Conservation (phyloP, 345 rosid species). For the Erodium maritimum region DNA sequence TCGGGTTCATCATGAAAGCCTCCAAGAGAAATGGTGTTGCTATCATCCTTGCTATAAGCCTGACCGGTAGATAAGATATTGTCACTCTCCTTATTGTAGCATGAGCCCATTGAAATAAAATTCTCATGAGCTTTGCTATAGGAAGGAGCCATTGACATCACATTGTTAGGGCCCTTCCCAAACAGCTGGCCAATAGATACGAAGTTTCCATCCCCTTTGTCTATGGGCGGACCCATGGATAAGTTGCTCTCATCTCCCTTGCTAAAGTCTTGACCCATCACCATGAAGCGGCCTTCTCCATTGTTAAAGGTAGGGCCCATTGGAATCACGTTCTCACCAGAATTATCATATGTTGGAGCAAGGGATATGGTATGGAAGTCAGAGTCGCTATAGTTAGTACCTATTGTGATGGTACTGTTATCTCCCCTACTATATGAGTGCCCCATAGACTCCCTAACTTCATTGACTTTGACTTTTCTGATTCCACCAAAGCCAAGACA, state of each 20-base stretch:
- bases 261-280: slow-evolving; percentile 13
- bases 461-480: slow-evolving; percentile 27
- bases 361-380: slow-evolving; percentile 9
- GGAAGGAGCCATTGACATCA: slow-evolving; percentile 10
- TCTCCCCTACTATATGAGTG: slow-evolving; percentile 19
- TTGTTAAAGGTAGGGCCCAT: slow-evolving; percentile 8
- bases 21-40: slow-evolving; percentile 20
- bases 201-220: slow-evolving; percentile 15
- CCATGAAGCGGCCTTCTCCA: slow-evolving; percentile 12
- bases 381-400: not conserved
- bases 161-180: slow-evolving; percentile 17
- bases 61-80: slow-evolving; percentile 11
- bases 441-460: slow-evolving; percentile 22
- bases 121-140: not conserved
- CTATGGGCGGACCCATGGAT: slow-evolving; percentile 15
- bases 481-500: slow-evolving; percentile 22
- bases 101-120: slow-evolving; percentile 14
- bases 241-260: slow-evolving; percentile 16
- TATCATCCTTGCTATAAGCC: slow-evolving; percentile 15
- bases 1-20: slow-evolving; percentile 24
- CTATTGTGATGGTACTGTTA: slow-evolving; percentile 10
- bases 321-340: not conserved
- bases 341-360: slow-evolving; percentile 11
- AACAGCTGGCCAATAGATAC: slow-evolving; percentile 23
- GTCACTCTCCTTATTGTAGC: slow-evolving; percentile 14